Percentiles rank a stretch among this genome's conserved stretches.
Evolutionary conservation across 73 alveolate species (phyloP).

Genomic region (Blepharisma stoltei): DNA sequence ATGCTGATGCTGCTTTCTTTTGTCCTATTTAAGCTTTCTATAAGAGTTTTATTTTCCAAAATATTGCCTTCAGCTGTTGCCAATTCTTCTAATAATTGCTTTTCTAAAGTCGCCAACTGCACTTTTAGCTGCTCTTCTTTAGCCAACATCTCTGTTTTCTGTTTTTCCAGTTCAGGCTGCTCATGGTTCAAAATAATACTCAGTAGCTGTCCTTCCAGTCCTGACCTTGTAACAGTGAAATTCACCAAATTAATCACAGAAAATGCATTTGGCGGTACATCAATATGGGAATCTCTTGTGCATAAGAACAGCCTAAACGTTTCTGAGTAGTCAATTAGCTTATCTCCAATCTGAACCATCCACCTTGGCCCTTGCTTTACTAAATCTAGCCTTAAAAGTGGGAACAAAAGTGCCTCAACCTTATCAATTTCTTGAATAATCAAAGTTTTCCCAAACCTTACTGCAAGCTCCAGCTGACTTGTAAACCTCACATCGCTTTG

Average conservation of each 20-base stretch:
- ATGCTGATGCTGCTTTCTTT: constrained; percentile 80
- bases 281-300: constrained; percentile 94
- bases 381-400: constrained; percentile 96
- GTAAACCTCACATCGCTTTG: constrained; percentile 94
- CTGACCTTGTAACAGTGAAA: constrained; percentile 99
- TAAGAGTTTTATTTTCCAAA: constrained; percentile 96
- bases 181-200: constrained; percentile 98
- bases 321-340: constrained; percentile 96
- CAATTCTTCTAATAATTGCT: constrained; percentile 94
- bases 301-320: constrained; percentile 90
- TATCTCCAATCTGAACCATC: constrained; percentile 98
- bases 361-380: constrained; percentile 98
- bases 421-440: constrained; percentile 97
- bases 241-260: constrained; percentile 92
- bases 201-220: constrained; percentile 98
- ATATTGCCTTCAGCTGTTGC: constrained; percentile 98
- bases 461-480: constrained; percentile 95
- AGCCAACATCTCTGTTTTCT: constrained; percentile 93
- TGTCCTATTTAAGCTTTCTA: constrained; percentile 95
- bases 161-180: constrained; percentile 99
- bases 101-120: constrained; percentile 91
- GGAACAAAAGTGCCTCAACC: constrained; percentile 95
- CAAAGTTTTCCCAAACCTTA: constrained; percentile 95
- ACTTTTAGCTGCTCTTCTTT: constrained; percentile 98
- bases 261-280: constrained; percentile 95